Conservation (phyloP, 1,284 basidiomycete genomes). For the Xerocomus nothofagi region DNA sequence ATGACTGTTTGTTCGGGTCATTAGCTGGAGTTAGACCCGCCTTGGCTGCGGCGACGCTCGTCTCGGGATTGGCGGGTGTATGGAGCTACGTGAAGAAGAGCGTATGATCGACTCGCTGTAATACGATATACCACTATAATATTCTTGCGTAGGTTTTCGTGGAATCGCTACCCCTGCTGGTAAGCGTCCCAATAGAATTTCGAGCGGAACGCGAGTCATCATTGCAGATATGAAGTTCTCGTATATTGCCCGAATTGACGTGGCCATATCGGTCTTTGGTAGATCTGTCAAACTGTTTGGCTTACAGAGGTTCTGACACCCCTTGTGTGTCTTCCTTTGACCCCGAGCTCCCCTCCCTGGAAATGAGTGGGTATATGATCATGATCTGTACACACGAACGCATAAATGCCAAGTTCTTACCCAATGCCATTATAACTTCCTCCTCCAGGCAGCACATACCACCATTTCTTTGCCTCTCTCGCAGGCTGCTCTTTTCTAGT, state of each 20-base stretch:
- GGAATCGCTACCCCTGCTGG: conserved; percentile 15
- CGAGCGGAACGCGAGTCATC: conserved; percentile 33
- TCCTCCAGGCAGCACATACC: conserved; percentile 26
- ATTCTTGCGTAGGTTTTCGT: conserved; percentile 38
- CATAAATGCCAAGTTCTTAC: conserved; percentile 41
- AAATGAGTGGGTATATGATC: conserved; percentile 42
- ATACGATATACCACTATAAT: conserved; percentile 50
- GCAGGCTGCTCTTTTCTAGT: conserved; percentile 24
- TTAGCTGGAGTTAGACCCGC: conserved; percentile 90
- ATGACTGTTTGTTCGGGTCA: conserved; percentile 31
- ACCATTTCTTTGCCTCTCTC: conserved; percentile 23
- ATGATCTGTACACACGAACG: conserved; percentile 39
- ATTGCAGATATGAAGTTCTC: conserved; percentile 37
- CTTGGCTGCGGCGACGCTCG: conserved; percentile 83
- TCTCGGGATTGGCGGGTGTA: conserved; percentile 84
- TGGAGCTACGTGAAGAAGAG: conserved; percentile 93
- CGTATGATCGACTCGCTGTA: conserved; percentile 55
- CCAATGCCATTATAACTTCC: conserved; percentile 32
- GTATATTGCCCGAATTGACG: conserved; percentile 41
- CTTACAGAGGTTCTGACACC: conserved; percentile 41
- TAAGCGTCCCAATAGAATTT: conserved; percentile 44
- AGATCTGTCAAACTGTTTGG: conserved; percentile 54
- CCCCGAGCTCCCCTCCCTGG: conserved; percentile 43
- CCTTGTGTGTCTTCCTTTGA: conserved; percentile 45
- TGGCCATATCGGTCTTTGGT: conserved; percentile 44